Evolutionary conservation across 2,329 filamentous ascomycete genomes (phyloP), one percentile per base, ranked within the genome.

Genomic region (Triangularia setosa): DNA sequence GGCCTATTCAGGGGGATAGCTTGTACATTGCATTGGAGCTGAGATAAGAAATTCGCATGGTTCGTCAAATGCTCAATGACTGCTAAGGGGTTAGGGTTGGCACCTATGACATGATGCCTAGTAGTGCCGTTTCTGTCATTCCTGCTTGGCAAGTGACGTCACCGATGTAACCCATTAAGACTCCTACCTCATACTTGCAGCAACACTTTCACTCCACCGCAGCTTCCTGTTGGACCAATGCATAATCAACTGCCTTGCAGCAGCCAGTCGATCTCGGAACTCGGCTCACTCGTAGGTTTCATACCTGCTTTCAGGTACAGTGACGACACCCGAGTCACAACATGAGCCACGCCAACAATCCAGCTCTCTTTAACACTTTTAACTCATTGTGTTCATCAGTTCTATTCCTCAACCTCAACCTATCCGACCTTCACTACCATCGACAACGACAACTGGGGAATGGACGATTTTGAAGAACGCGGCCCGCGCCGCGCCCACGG

Each of bases 401-500:
- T 52, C 44, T 18, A 52, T 52, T 52, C n/a, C 9, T 33, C 30
- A 8, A n/a, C n/a, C n/a, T n/a, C n/a, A n/a, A 48, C 18, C 40
- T 48, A 18, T n/a, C 21, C n/a, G 11, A 21, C 40, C 2, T n/a
- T 21, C 18, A 9, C 40, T 21, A 48, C 40, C 40, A n/a, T 48
- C 3, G n/a, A 25, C n/a, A 55, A 16, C 24, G 1, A 40, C 35
- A 58, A n/a, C n/a, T n/a, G n/a, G n/a, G n/a, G n/a, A 8, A 65
- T 58, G 52, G 66, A 68, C 35, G 68, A 69, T 48, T 60, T 69
- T 27, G 68, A 68, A 33, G 65, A 69, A 9, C 56, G 67, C 24
- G 65, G 63, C 12, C 58, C 63, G 1, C 53, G 58, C n/a, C 48
- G 57, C 40, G 67, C 68, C 52, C 64, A 78, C 62, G 73, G 75